Base-by-base conservation (phyloP, 2,329 filamentous ascomycete genomes). In the Davidsoniella virescens region DNA sequence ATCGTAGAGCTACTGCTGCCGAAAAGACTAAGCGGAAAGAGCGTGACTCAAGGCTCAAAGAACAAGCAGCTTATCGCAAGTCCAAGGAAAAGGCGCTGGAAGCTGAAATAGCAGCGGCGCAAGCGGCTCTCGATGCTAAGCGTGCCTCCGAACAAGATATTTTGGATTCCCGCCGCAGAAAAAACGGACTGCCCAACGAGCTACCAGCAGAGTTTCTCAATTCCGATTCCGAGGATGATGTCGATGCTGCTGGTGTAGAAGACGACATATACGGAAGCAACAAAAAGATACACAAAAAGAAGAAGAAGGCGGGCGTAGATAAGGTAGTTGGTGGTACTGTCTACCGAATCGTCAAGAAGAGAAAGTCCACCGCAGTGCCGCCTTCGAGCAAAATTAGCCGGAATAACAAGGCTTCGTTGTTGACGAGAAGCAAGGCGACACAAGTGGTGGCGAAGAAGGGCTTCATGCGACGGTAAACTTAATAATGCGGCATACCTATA, bases 1-100 rank as follows among this genome's bases (percentile, higher is more conserved):
- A 45, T 1, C 23, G 16, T 49, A 77, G 74, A 57, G 67, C 72
- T 64, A 68, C 67, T 3, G 69, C 70, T 9, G 64, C 64, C 5
- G 63, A 70, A 54, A 78, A 74, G 61, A 66, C 67, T 49, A 78
- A 75, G 62, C 71, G 75, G 36, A 70, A 75, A 58, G 68, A 73
- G 59, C 68, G 70, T 50, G 72, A 76, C 58, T 64, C 65, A 18
- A 65, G 70, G 20, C 67, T 77, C 58, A 76, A 75, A 60, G 64
- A 72, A 49, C 75, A 78, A 60, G 73, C 74, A 2, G 64, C 67
- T 53, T 64, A 67, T 57, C 69, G 72, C 54, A 75, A 72, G 29
- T 55, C 57, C 8, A 55, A 55, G n/a, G 56, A 61, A 33, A 55
- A 56, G 5, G 55, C 56, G 4, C 54, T 59, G 1, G 57, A 54